Conservation (phyloP, 192 early-diverging fungal genomes). For the Backusella mclennaniae region DNA sequence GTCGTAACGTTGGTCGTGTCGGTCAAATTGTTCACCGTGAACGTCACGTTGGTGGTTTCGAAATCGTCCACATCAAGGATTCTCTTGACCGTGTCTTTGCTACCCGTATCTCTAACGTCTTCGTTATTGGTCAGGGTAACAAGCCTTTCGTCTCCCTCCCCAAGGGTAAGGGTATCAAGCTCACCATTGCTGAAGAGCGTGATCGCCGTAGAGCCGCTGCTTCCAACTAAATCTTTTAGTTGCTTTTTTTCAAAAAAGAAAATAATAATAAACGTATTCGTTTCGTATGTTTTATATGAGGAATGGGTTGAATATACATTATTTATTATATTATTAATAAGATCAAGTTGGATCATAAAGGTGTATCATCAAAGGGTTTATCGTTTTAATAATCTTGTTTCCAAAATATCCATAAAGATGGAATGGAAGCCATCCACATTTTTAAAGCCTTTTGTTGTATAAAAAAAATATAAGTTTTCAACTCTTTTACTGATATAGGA, state of each 20-base stretch:
- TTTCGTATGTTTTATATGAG: no score
- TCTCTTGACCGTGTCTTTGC: conserved; percentile 92
- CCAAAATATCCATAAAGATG: conserved; percentile 14
- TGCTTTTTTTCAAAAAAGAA: background rate
- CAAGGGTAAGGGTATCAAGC: conserved; percentile 99
- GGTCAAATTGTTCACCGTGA: conserved; percentile 97
- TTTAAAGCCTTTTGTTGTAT: background rate
- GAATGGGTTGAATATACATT: no score
- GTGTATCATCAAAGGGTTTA: background rate
- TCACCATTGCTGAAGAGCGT: conserved; percentile 99
- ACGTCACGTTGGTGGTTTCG: conserved; percentile 96
- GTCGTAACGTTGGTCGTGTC: conserved; percentile 98
- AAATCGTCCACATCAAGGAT: conserved; percentile 99
- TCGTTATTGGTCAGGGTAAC: conserved; percentile 83
- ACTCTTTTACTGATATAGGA: no score
- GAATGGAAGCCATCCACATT: conserved; percentile 19
- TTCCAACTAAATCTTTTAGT: background rate
- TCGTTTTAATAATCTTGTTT: conserved; percentile 9
- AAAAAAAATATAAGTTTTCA: no score
- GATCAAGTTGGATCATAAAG: no score
- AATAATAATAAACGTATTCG: background rate
- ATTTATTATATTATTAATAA: no score
- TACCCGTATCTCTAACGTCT: conserved; percentile 97
- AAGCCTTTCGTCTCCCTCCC: conserved; percentile 96
- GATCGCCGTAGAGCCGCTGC: conserved; percentile 75